Evolutionary conservation across 1,139 yeast genomes (phyloP).

Genomic region (Kodamaea sp.): DNA sequence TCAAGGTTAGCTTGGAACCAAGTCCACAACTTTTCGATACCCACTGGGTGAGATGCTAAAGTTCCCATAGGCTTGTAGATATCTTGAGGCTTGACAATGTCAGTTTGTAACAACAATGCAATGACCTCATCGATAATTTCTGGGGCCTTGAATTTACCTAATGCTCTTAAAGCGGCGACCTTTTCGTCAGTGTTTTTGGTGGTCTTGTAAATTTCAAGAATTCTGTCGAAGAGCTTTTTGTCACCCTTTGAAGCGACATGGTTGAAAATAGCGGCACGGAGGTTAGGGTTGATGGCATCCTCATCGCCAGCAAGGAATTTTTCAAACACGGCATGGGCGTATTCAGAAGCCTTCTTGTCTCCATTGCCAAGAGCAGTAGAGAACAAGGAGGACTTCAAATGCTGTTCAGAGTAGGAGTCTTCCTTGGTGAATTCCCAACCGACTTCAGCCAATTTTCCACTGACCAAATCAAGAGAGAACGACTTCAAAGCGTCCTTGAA

Average conservation of each 20-base stretch:
- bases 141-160: constrained; percentile 69
- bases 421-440: constrained; percentile 69
- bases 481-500: constrained; percentile 56
- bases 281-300: constrained; percentile 74
- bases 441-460: constrained; percentile 54
- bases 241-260: constrained; percentile 71
- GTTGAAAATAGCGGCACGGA: constrained; percentile 69
- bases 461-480: constrained; percentile 62
- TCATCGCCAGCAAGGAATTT: constrained; percentile 62
- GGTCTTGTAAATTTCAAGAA: constrained; percentile 63
- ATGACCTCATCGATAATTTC: constrained; percentile 62
- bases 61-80: constrained; percentile 77
- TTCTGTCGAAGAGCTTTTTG: constrained; percentile 59
- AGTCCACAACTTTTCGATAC: constrained; percentile 68
- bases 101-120: constrained; percentile 62
- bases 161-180: constrained; percentile 67
- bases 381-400: constrained; percentile 74
- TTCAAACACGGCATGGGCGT: constrained; percentile 58
- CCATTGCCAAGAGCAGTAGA: constrained; percentile 65
- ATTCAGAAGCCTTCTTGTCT: constrained; percentile 54
- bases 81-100: constrained; percentile 77
- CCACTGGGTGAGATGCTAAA: constrained; percentile 59
- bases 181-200: constrained; percentile 75
- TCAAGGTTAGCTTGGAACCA: constrained; percentile 84
- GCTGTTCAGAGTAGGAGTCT: constrained; percentile 73